Evolutionary conservation across 2,329 filamentous ascomycete species (phyloP), one percentile per base, ranked within the genome.

Genomic region (Colletotrichum agaves): DNA sequence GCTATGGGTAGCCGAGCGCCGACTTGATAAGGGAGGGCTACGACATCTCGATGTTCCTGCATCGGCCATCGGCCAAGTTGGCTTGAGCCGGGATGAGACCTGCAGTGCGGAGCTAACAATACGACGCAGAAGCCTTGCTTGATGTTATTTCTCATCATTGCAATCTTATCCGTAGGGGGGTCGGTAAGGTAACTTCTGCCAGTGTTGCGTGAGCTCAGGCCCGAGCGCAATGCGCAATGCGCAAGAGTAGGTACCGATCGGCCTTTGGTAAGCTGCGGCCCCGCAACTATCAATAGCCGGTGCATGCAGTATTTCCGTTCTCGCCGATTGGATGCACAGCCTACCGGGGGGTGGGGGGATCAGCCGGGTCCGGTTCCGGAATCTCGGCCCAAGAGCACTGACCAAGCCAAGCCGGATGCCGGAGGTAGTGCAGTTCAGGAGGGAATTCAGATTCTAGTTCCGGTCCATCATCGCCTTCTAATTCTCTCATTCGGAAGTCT

Each of bases 321-420:
- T 19, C 33, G 19, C 27, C 27, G 52, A 61, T 61, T 61, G 58
- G 46, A 61, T 27, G 41, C 23, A n/a, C 21, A 43, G 17, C 23
- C 10, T 3, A 11, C 47, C 27, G 21, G 27, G n/a, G 39, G 23
- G 21, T 5, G 13, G 57, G 35, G 19, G 31, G 46, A 52, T 50
- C 58, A 21, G 35, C 46, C 58, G 58, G 46, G 41, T 44, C 58
- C 58, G 58, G 44, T 37, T 43, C 58, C 58, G 46, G 57, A n/a
- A 17, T 11, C 15, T 21, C 33, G 33, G 58, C n/a, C n/a, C n/a
- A n/a, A n/a, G n/a, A 35, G 31, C 31, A 60, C 46, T 50, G 21
- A 46, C 46, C 35, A 37, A 58, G 41, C 55, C 39, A 44, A 52
- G 31, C 49, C 15, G 27, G 27, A 27, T 27, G 23, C n/a, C n/a